These are phyloP conservation scores for Mortierella sp. DNA, from an alignment of 371 early-diverging fungal genomes.

Conservation along the genomic window DNA sequence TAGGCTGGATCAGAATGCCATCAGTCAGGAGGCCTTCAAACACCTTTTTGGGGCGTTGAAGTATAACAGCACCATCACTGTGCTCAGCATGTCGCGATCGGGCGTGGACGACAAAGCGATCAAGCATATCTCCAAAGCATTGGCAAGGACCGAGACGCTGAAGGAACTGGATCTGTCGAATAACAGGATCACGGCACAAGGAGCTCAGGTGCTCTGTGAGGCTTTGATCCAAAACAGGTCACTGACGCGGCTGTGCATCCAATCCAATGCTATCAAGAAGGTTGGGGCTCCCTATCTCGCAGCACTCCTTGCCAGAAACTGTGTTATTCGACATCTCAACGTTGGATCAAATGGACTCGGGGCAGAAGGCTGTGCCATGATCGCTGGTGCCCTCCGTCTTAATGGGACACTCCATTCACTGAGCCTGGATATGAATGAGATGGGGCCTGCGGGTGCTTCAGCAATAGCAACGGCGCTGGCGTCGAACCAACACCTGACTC, in stretches of 20 bases:
- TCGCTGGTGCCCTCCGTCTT: conserved; percentile 50
- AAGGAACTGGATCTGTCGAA: conserved; percentile 37
- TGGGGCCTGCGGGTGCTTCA: conserved; percentile 36
- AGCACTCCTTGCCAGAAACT: conserved; percentile 39
- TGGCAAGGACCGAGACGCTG: conserved; percentile 49
- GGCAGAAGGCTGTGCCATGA: conserved; percentile 20
- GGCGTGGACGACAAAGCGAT: conserved; percentile 52
- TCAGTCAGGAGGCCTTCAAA: conserved; percentile 52
- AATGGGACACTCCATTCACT: conserved; percentile 46
- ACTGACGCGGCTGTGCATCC: conserved; percentile 41
- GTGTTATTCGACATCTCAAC: conserved; percentile 45
- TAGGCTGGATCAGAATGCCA: conserved; percentile 46
- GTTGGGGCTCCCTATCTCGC: conserved; percentile 43
- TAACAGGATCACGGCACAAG: conserved; percentile 46
- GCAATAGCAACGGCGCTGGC: conserved; percentile 35
- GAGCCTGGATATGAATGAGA: conserved; percentile 55
- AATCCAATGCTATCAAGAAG: conserved; percentile 48
- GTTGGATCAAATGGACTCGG: conserved; percentile 49
- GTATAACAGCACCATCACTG: conserved; percentile 48
- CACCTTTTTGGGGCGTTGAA: conserved; percentile 52
- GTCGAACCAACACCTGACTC: conserved; percentile 52
- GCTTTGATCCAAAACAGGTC: conserved; percentile 44
- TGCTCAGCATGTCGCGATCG: conserved; percentile 36
- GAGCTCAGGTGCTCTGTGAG: conserved; percentile 38
- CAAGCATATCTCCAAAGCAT: conserved; percentile 44